Conservation (phyloP, 208 protist species). For the Trypanosoma melophagium region DNA sequence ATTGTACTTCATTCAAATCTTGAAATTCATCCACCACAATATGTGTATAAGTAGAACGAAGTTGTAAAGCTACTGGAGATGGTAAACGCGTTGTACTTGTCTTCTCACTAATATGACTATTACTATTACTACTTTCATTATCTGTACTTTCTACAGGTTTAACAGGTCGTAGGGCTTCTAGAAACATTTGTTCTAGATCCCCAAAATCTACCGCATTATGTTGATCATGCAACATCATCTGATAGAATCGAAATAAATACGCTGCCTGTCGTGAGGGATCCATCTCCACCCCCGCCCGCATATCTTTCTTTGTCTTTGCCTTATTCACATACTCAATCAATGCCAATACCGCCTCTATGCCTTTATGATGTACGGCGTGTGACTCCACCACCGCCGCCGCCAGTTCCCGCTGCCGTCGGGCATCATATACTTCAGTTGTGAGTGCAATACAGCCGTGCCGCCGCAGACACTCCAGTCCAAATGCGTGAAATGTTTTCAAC, state of each 20-base stretch:
- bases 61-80: slow-evolving; percentile 34
- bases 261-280: slow-evolving; percentile 57
- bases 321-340: slow-evolving; percentile 71
- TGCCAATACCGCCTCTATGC: slow-evolving; percentile 50
- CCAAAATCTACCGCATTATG: slow-evolving; percentile 81
- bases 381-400: slow-evolving; percentile 54
- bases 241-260: slow-evolving; percentile 74
- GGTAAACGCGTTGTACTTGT: slow-evolving; percentile 8
- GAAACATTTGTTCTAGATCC: slow-evolving; percentile 81
- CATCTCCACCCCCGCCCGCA: slow-evolving; percentile 34
- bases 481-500: slow-evolving; percentile 84
- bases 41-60: slow-evolving; percentile 70
- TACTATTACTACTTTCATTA: background rate
- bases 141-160: slow-evolving; percentile 1
- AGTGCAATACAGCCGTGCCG: slow-evolving; percentile 50
- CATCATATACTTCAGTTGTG: slow-evolving; percentile 63
- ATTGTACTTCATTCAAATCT: slow-evolving; percentile 86
- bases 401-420: slow-evolving; percentile 48
- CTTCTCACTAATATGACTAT: background rate
- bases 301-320: slow-evolving; percentile 61
- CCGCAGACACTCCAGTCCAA: slow-evolving; percentile 80
- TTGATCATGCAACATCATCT: slow-evolving; percentile 65
- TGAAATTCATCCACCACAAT: slow-evolving; percentile 91
- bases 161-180: slow-evolving; percentile 45
- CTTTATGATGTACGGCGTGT: slow-evolving; percentile 49